Evolutionary conservation across 2,329 filamentous ascomycete species (phyloP), one percentile per base, ranked within the genome.

Genomic region (Talaromyces sp.): DNA sequence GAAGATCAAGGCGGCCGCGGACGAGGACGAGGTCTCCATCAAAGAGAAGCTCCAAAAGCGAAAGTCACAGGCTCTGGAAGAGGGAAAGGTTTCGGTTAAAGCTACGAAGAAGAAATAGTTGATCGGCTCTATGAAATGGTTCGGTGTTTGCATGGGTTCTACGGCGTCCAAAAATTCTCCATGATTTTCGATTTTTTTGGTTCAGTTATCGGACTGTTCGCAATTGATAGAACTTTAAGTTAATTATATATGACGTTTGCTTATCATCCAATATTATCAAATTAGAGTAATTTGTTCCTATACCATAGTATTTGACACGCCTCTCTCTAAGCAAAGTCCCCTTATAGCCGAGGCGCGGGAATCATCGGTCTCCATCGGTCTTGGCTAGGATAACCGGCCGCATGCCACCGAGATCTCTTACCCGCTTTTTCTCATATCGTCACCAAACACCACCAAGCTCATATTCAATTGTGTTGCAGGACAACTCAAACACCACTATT

Each of bases 21-120:
- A 78, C 35, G 76, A 79, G 35, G 77, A 78, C 5, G 78, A 79
- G 41, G 71, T 75, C 27, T 73, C 76, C n/a, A 72, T 78, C 65
- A 84, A 82, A 72, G 77, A 81, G 69, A 84, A 81, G 73, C 75
- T 82, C 64, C 80, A 79, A 72, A 78, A 81, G 69, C 77, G 83
- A 69, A 85, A 85, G 76, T 75, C 79, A 27, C 78, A 80, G 66
- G 81, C 79, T 41, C 68, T 83, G 58, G 73, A 78, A 58, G 80
- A 80, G 59, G 79, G 80, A 71, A 73, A 79, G 70, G 69, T 71
- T 67, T 63, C 37, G 73, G 76, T 62, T 10, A 45, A 59, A 45
- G 11, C 24, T 43, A 43, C 22, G 10, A 33, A 59, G 11, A 59
- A 45, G 56, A 59, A 59, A 45, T 59, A 59, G 22, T 39, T 19